Evolutionary conservation across 1,139 yeast species (phyloP), one percentile per base, ranked within the genome.

Genomic region (Yamadazyma pseudoaaseri): DNA sequence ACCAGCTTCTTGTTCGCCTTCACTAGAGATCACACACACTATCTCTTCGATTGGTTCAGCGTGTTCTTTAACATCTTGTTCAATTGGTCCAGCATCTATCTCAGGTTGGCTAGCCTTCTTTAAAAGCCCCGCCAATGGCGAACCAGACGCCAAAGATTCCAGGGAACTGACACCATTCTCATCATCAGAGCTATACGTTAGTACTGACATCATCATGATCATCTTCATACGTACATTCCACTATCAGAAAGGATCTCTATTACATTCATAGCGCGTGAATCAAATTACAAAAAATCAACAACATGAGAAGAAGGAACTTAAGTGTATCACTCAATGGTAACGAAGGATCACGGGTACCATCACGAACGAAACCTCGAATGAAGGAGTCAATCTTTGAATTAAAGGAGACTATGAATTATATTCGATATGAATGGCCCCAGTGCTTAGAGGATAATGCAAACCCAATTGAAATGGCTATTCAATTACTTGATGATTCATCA

Each of bases 401-500:
- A 38, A 65, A 65, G 41, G 65, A 65, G 34, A 54, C 63, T 12
- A 56, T 60, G 43, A 65, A 63, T 39, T 57, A 59, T 23, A 50
- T 69, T 30, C 58, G 59, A 31, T 69, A 68, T 42, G 76, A 70
- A 38, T 70, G 76, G 76, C 73, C 74, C 4, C 71, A 64, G 35
- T 47, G 54, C n/a, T 38, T 59, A 16, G 46, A 47, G 20, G 56
- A 41, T 54, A 43, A 68, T 39, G 70, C 94, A 33, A 87, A 86
- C 54, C 41, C 41, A 2, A 68, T 90, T 27, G 96, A 87, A 48
- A 67, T 83, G 36, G 96, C 96, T 0, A 67, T 90, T 29, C 78
- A 92, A 0, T 65, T 90, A 39, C 65, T 87, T 47, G 97, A 90
- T 56, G 82, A 80, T 47, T 80, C 95, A 3, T 85, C 96, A 1